phyloP scores from a whole-genome alignment of 164 flowering plant genomes.

The Umbellularia californica region DNA sequence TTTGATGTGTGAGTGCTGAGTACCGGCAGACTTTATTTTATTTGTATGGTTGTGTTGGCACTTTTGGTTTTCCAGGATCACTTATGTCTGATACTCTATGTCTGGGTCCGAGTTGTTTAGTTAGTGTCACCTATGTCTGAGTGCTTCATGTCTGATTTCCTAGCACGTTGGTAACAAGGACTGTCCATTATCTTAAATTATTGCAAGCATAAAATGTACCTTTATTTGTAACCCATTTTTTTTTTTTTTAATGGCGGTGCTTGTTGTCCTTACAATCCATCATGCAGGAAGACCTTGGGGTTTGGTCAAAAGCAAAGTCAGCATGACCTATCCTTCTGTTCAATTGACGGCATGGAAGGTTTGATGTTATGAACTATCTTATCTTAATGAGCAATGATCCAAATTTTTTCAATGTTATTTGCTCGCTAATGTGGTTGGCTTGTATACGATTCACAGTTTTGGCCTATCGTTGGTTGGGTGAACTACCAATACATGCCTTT shows the following conservation, averaged over 20 bases:
- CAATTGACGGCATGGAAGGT: slow-evolving; percentile 84
- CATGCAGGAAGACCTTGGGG: slow-evolving; percentile 64
- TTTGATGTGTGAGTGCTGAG: too few relatives aligned
- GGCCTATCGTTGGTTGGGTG: slow-evolving; percentile 80
- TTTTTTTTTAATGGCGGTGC: too few relatives aligned
- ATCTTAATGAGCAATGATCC: background rate
- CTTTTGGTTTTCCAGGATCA: too few relatives aligned
- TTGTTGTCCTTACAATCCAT: background rate
- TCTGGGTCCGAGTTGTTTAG: too few relatives aligned
- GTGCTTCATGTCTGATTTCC: too few relatives aligned
- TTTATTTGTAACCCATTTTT: background rate
- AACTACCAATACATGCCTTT: slow-evolving; percentile 75
- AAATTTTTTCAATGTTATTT: background rate
- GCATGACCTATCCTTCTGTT: slow-evolving; percentile 57
- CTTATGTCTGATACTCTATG: too few relatives aligned
- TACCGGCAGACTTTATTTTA: too few relatives aligned
- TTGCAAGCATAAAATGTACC: too few relatives aligned
- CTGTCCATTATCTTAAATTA: too few relatives aligned
- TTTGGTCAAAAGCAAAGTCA: slow-evolving; percentile 51
- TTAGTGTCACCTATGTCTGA: too few relatives aligned
- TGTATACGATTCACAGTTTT: slow-evolving; percentile 42
- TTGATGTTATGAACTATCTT: background rate
- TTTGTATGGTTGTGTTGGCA: too few relatives aligned
- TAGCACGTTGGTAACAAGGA: too few relatives aligned
- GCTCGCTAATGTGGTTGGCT: background rate